These are phyloP conservation scores for Eimeria tenella DNA, from an alignment of 169 alveolate genomes.

Conservation along the genomic window DNA sequence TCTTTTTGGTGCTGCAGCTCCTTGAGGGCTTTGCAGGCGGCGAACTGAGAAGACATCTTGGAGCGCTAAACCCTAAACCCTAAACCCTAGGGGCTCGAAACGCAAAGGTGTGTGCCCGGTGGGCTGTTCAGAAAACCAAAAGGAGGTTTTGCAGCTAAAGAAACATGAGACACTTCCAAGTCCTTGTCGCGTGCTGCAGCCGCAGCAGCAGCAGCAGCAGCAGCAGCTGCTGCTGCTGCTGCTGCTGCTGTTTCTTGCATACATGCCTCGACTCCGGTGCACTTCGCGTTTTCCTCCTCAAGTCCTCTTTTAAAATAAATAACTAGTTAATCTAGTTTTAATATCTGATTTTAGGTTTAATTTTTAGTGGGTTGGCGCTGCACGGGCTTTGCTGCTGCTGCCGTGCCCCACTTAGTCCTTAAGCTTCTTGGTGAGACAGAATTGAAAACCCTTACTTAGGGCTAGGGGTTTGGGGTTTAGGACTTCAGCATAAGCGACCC, in stretches of 20 bases:
- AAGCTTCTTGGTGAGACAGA: not conserved
- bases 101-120: not conserved
- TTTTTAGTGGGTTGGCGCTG: not conserved
- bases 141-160: not conserved
- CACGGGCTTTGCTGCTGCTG: constrained; percentile 10
- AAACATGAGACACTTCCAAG: not conserved
- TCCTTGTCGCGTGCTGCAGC: not conserved
- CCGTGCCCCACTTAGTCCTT: not conserved
- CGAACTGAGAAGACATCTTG: not conserved
- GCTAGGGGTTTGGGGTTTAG: constrained; percentile 16
- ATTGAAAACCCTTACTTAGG: constrained; percentile 1
- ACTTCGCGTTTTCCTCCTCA: too few relatives aligned
- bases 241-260: constrained; percentile 9
- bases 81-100: not conserved
- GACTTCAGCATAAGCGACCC: not conserved
- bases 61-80: constrained; percentile 13
- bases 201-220: constrained; percentile 6
- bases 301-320: too few relatives aligned
- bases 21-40: not conserved
- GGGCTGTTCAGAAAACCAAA: not conserved
- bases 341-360: not conserved
- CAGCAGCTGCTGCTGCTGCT: not conserved
- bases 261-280: not conserved
- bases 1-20: not conserved
- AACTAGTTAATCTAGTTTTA: not conserved